Conservation (phyloP, 2,329 filamentous ascomycete species). For the Penicillium capsulatum region DNA sequence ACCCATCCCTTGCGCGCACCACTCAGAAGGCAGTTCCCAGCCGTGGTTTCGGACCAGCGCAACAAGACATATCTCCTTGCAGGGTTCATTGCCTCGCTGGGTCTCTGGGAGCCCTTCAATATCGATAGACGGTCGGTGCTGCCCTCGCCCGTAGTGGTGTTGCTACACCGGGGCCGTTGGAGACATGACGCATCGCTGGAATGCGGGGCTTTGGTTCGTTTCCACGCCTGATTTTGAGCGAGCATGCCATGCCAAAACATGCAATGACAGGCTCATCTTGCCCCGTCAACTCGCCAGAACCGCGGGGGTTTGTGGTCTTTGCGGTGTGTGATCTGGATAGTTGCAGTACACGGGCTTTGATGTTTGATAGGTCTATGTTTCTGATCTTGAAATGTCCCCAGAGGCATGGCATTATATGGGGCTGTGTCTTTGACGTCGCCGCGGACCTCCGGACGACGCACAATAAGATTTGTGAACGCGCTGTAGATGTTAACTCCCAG, state of each 20-base stretch:
- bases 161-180: neutral
- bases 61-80: constrained; percentile 14
- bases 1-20: constrained; percentile 23
- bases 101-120: neutral
- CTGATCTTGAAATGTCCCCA: constrained; percentile 2
- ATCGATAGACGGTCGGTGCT: neutral
- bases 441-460: constrained; percentile 7
- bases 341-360: no score
- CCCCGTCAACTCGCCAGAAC: neutral
- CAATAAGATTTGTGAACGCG: neutral
- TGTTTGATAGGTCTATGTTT: neutral
- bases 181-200: constrained; percentile 16
- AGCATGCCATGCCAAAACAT: constrained; percentile 10
- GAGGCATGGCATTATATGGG: constrained; percentile 20
- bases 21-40: constrained; percentile 7
- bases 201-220: constrained; percentile 19
- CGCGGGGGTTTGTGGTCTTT: neutral
- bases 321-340: no score
- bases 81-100: constrained; percentile 15
- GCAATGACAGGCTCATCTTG: neutral
- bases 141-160: neutral
- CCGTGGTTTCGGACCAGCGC: constrained; percentile 8
- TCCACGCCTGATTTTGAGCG: constrained; percentile 8
- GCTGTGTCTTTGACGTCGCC: constrained; percentile 11
- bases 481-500: neutral